Evolutionary conservation across 768 basidiomycete species (phyloP), one percentile per base, ranked within the genome.

Genomic region (Termitomyces sp.): DNA sequence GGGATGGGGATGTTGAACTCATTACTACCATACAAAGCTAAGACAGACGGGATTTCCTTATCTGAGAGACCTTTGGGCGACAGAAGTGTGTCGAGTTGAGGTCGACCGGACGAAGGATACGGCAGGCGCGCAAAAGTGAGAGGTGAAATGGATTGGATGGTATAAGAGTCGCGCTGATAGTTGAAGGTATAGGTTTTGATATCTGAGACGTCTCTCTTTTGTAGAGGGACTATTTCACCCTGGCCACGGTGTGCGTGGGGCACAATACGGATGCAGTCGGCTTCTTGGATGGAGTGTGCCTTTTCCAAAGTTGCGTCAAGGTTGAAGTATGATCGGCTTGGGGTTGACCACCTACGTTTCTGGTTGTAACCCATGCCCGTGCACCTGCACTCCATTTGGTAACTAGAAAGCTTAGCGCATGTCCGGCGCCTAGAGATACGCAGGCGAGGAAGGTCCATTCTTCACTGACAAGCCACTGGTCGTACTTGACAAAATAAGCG

Each of bases 381-480:
- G 91, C 89, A 28, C 75, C 82, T 11, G 87, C 78, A 66, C 84
- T 94, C 97, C 97, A 99, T 62, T 82, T 82, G 0, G 96, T 99
- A 12, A 89, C 77, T 45, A 99, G 76, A 71, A 94, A 99, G 66
- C 91, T 94, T 55, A 99, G 79, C 3, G 94, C 93, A 69, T 98
- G 97, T 2, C 89, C 84, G 6, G 83, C 87, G 21, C 90, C 90
- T 8, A 99, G 81, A 3, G 84, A 73, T 14, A 95, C 87, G 62
- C 89, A 94, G 38, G 89, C 91, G 21, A 98, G 81, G 68, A 98
- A 99, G 0, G 97, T 96, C 95, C 95, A 98, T 69, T 98, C 96
- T 72, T 96, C 94, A 56, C 90, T 91, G 66, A 86, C 81, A 54
- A 98, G 75, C 89, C 91, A 97, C 59, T 86, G 75, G 64, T 96